Evolutionary conservation across 1,284 basidiomycete species (phyloP).

Genomic region (Cystobasidium slooffiae): DNA sequence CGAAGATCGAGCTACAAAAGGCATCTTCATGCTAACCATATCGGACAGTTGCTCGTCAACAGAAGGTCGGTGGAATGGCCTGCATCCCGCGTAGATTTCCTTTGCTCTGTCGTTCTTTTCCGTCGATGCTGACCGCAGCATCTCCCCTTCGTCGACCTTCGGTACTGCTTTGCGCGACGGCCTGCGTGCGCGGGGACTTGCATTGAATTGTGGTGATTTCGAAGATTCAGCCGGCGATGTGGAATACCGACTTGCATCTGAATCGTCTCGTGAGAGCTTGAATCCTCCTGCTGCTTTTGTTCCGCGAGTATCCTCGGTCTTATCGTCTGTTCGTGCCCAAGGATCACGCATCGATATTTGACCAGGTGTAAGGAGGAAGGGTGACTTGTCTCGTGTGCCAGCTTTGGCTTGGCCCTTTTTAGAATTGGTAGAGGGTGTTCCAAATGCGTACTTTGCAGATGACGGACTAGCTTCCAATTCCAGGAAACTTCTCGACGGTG

Average conservation of each 20-base stretch:
- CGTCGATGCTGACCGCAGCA: not conserved
- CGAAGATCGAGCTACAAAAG: not conserved
- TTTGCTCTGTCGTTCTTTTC: not conserved
- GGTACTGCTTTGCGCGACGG: conserved; percentile 7
- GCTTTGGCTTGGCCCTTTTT: not conserved
- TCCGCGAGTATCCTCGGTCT: not conserved
- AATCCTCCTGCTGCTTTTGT: not conserved
- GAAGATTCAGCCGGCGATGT: not conserved
- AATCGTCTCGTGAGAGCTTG: not conserved
- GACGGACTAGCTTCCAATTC: not conserved
- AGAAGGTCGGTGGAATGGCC: not conserved
- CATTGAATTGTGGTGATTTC: not conserved
- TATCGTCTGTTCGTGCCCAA: not conserved
- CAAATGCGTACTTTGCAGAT: not conserved
- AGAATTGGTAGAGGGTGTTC: not conserved
- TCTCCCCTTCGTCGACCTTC: not conserved
- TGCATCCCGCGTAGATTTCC: conserved; percentile 8
- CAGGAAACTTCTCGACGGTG: not conserved
- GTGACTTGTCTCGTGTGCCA: not conserved
- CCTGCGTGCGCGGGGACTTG: not conserved
- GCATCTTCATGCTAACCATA: not conserved
- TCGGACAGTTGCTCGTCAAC: conserved; percentile 1
- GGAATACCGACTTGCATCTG: not conserved
- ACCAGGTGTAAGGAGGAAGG: conserved; percentile 5
- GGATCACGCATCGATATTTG: conserved; percentile 27